phyloP scores from a whole-genome alignment of 495 filamentous ascomycete species.

The Aspergillus baeticus region DNA sequence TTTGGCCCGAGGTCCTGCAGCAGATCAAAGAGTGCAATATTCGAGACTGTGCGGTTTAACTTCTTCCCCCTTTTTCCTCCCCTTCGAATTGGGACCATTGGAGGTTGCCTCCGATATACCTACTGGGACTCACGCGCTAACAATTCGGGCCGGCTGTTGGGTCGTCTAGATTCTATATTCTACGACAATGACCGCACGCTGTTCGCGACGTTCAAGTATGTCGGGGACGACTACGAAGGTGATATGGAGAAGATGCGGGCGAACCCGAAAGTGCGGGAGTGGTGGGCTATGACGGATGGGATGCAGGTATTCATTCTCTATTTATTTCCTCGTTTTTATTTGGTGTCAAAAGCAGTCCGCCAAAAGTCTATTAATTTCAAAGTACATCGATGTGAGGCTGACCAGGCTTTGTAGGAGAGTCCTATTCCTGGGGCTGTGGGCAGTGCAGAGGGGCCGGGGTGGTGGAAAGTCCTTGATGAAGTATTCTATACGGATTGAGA shows the following conservation, averaged over 20 bases:
- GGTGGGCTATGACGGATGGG: slow-evolving; percentile 76
- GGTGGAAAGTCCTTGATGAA: slow-evolving; percentile 72
- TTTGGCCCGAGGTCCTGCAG: slow-evolving; percentile 72
- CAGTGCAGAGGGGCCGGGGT: slow-evolving; percentile 61
- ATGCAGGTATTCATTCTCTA: slow-evolving; percentile 55
- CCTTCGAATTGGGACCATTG: neutral
- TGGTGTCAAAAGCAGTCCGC: too few relatives aligned
- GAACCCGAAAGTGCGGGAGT: slow-evolving; percentile 69
- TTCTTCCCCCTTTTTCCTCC: neutral
- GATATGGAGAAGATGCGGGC: slow-evolving; percentile 72
- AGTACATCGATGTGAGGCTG: too few relatives aligned
- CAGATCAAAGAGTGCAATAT: slow-evolving; percentile 75
- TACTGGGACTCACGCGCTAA: too few relatives aligned
- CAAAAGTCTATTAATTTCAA: neutral
- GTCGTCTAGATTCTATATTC: slow-evolving; percentile 61
- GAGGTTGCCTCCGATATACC: too few relatives aligned
- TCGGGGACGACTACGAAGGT: slow-evolving; percentile 63
- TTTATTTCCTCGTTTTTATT: too few relatives aligned
- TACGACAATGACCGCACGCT: slow-evolving; percentile 62
- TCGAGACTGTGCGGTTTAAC: slow-evolving; percentile 54
- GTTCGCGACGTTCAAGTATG: slow-evolving; percentile 74
- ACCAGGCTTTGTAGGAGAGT: slow-evolving; percentile 31
- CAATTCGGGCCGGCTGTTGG: too few relatives aligned
- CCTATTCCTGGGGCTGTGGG: slow-evolving; percentile 61
- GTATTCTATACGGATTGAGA: slow-evolving; percentile 62